Evolutionary conservation across 1,139 yeast species (phyloP), one percentile per base, ranked within the genome.

Genomic region (Neolecta irregularis): DNA sequence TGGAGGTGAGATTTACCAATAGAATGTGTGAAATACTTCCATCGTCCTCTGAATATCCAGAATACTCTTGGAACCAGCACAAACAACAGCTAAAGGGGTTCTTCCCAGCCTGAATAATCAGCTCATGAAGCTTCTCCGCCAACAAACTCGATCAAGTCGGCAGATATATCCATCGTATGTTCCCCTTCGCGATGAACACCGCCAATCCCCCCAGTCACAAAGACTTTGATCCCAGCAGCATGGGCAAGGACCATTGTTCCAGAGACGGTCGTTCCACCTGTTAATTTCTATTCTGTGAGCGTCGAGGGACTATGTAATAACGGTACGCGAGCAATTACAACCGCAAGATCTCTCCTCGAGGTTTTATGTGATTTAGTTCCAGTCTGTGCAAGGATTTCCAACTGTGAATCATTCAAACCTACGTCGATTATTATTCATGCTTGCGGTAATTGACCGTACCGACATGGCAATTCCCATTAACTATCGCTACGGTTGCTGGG

Each of bases 201-300:
- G 6, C 95, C 94, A 19, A 81, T 62, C 1, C 95, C 95, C 26
- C 95, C 95, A 2, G 94, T 83, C 1, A 92, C 92, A 62, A 81
- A 83, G 15, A 83, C 83, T 45, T 69, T 66, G 46, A 81, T 78
- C 0, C 92, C 91, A 0, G 85, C 85, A 49, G 58, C 50, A 37
- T 73, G 64, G 0, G 93, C 74, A 11, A 83, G 55, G 11, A 81
- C 76, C 92, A 81, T 79, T 0, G 94, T 81, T 35, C 79, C 75
- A 1, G 94, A 81, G 42, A 81, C 79, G 0, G 95, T 81, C 1
- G 95, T 83, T 2, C 94, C 94, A 3, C 95, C 95, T 37, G 68
- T 62, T 22, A 71, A 54, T 11, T 39, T 42, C 29, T 63, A 59
- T 18, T 85, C 70, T 70, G 80, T 69, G 2, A n/a, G n/a, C n/a